Evolutionary conservation across 164 flowering plant genomes (phyloP).

Genomic region (Stephania japonica): DNA sequence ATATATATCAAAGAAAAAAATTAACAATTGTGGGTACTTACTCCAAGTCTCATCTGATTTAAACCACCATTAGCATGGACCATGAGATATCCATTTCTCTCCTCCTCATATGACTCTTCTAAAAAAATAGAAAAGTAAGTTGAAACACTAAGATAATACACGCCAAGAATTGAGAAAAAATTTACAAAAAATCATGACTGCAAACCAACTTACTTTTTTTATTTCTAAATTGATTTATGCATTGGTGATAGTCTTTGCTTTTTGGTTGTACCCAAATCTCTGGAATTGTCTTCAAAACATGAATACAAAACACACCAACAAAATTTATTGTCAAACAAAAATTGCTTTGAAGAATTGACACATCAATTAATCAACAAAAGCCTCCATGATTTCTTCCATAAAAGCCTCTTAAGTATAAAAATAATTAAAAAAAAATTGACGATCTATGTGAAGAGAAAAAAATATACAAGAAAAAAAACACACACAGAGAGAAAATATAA

Average conservation of each 20-base stretch:
- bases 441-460: too few species aligned
- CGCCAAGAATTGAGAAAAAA: too few species aligned
- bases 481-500: too few species aligned
- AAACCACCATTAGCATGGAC: conserved; percentile 95
- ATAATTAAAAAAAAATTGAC: too few species aligned
- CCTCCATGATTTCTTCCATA: too few species aligned
- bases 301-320: background rate
- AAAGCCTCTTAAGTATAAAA: too few species aligned
- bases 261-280: conserved; percentile 81
- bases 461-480: too few species aligned
- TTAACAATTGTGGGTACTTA: conserved; percentile 21
- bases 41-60: conserved; percentile 98
- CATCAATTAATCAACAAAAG: too few species aligned
- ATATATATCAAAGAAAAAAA: background rate
- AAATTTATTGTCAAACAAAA: too few species aligned
- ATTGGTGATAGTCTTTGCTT: conserved; percentile 45
- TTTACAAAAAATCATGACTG: background rate
- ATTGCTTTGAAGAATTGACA: too few species aligned
- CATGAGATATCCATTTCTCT: conserved; percentile 64
- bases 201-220: conserved; percentile 39
- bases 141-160: too few species aligned
- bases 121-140: background rate
- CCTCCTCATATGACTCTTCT: conserved; percentile 23
- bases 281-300: conserved; percentile 35
- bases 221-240: conserved; percentile 35